phyloP scores from a whole-genome alignment of 1,284 basidiomycete genomes.

The Malassezia japonica region DNA sequence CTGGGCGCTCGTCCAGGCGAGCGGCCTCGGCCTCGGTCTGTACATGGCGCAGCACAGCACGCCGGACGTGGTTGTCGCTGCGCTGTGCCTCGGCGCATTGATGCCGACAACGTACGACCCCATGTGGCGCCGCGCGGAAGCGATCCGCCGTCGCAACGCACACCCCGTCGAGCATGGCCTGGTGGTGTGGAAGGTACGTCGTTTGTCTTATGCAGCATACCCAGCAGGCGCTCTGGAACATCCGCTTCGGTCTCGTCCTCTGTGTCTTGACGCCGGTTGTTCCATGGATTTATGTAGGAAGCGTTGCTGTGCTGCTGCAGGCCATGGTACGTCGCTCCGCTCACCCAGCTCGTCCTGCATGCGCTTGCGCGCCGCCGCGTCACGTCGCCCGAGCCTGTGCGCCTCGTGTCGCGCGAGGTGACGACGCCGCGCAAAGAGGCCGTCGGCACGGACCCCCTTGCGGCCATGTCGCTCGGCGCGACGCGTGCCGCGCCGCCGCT shows the following conservation, averaged over 20 bases:
- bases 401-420: not conserved
- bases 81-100: too few species aligned
- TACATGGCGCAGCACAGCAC: too few species aligned
- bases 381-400: not conserved
- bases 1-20: not conserved
- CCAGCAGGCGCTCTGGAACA: not conserved
- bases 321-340: not conserved
- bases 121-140: not conserved
- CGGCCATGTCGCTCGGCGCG: constrained; percentile 6
- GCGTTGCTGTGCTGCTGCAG: too few species aligned
- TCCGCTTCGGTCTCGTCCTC: not conserved
- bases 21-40: too few species aligned
- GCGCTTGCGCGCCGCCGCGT: not conserved
- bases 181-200: not conserved
- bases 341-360: not conserved
- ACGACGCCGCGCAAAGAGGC: not conserved
- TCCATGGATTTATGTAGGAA: too few species aligned
- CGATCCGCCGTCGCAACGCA: not conserved
- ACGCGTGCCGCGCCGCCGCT: not conserved
- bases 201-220: not conserved
- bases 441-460: not conserved
- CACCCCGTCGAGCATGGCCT: not conserved
- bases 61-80: too few species aligned
- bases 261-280: not conserved
- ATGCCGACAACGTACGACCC: not conserved